These are phyloP conservation scores for Nevesoporus exiguus DNA, from an alignment of 768 basidiomycete genomes.

Conservation along the genomic window DNA sequence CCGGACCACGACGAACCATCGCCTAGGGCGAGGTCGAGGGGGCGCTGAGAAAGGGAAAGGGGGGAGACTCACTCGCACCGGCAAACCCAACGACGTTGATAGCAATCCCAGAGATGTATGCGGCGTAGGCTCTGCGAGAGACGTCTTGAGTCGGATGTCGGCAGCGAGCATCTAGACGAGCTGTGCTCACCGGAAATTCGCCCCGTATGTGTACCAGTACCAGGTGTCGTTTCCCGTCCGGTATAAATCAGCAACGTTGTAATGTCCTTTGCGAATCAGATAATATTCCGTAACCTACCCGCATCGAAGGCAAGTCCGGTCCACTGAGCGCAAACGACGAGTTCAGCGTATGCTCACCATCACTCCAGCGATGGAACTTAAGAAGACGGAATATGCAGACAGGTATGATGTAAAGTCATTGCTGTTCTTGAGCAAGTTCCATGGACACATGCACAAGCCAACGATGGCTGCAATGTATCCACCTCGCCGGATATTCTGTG, in stretches of 20 bases:
- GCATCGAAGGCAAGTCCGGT: background rate
- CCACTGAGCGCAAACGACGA: background rate
- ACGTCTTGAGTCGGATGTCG: background rate
- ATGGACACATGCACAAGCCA: slow-evolving; percentile 71
- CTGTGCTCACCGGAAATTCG: slow-evolving; percentile 59
- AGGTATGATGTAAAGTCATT: slow-evolving; percentile 80
- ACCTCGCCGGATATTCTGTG: slow-evolving; percentile 76
- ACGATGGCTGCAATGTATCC: slow-evolving; percentile 81
- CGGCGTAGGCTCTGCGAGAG: slow-evolving; percentile 51
- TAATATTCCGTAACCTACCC: slow-evolving; percentile 75
- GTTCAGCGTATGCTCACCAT: slow-evolving; percentile 48
- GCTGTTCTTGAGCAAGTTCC: slow-evolving; percentile 71
- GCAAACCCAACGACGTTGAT: slow-evolving; percentile 84
- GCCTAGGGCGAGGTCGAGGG: background rate
- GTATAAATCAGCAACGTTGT: slow-evolving; percentile 73
- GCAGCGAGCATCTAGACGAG: background rate
- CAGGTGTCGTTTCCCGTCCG: slow-evolving; percentile 50
- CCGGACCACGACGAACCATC: background rate
- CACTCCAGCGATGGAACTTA: slow-evolving; percentile 77
- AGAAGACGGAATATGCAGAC: slow-evolving; percentile 77
- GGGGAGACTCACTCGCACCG: slow-evolving; percentile 53
- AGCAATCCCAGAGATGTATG: slow-evolving; percentile 70
- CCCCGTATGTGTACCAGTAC: slow-evolving; percentile 73
- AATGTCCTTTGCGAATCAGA: slow-evolving; percentile 64
- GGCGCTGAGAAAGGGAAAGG: background rate